Percentiles rank a stretch among this genome's conserved stretches.
phyloP scores from a whole-genome alignment of 148 eudicot genomes.

The Cornus florida region DNA sequence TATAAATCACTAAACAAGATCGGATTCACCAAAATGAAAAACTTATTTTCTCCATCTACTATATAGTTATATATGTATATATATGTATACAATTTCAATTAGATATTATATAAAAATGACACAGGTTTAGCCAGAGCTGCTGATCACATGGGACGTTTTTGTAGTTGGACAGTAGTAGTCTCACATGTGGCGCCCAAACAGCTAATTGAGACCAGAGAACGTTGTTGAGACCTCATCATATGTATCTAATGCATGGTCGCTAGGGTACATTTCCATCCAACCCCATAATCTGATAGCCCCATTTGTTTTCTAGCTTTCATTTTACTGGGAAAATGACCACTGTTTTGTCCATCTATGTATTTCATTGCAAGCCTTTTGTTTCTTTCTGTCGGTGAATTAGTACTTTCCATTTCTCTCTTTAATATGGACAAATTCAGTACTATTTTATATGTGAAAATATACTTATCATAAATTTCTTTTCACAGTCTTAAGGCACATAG shows the following conservation, averaged over 20 bases:
- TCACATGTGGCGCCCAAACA: slow-evolving; percentile 10
- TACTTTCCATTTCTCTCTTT: neutral
- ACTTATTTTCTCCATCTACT: neutral
- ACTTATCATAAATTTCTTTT: too few species aligned
- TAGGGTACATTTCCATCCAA: slow-evolving; percentile 32
- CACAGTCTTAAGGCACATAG: too few species aligned
- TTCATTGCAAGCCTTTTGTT: neutral
- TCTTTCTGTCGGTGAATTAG: neutral
- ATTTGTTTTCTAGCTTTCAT: slow-evolving; percentile 8
- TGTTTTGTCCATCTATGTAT: neutral
- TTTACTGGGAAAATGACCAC: neutral
- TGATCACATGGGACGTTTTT: slow-evolving; percentile 22
- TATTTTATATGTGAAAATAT: too few species aligned
- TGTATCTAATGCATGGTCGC: slow-evolving; percentile 33
- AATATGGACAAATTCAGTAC: too few species aligned
- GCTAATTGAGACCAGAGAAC: slow-evolving; percentile 9
- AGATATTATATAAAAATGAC: neutral
- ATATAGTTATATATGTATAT: too few species aligned
- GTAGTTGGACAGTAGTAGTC: neutral
- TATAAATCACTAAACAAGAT: neutral
- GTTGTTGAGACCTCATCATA: neutral
- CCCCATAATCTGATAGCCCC: slow-evolving; percentile 15
- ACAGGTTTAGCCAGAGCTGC: slow-evolving; percentile 22
- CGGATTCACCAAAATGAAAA: neutral
- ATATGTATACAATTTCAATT: neutral